phyloP scores from a whole-genome alignment of 83 land plant genomes.

The Thuja plicata region DNA sequence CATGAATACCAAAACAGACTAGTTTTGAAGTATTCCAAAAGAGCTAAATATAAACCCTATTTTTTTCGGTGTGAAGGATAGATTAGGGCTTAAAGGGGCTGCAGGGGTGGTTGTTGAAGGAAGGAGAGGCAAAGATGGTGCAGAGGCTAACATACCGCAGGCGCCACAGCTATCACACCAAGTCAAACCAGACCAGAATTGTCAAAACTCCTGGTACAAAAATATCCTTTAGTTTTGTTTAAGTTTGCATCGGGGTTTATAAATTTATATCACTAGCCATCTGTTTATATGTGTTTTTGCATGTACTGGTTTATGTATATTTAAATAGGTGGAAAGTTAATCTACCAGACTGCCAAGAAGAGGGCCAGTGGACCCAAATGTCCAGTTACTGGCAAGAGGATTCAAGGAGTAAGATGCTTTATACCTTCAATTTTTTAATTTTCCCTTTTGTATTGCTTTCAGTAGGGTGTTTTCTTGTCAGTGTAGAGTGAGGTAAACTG shows the following conservation, averaged over 20 bases:
- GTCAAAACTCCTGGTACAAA: slow-evolving; percentile 49
- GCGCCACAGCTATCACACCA: slow-evolving; percentile 61
- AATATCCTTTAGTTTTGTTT: background rate
- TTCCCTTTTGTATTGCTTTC: background rate
- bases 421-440: background rate
- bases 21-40: background rate
- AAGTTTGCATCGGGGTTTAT: background rate
- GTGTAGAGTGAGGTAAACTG: background rate
- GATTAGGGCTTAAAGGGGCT: background rate
- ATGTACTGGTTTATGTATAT: background rate
- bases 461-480: too few species aligned
- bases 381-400: slow-evolving; percentile 82
- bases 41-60: background rate
- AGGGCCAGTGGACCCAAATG: slow-evolving; percentile 83
- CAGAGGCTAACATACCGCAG: slow-evolving; percentile 49
- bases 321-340: slow-evolving; percentile 59
- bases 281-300: background rate
- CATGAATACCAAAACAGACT: too few species aligned
- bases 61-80: background rate
- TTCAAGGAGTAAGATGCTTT: slow-evolving; percentile 62
- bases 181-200: slow-evolving; percentile 50
- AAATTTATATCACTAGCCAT: background rate
- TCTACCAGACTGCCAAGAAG: slow-evolving; percentile 77
- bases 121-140: slow-evolving; percentile 28
- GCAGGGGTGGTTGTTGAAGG: background rate